Base-by-base conservation (phyloP, 208 protist species). In the Leishmania tarentolae region DNA sequence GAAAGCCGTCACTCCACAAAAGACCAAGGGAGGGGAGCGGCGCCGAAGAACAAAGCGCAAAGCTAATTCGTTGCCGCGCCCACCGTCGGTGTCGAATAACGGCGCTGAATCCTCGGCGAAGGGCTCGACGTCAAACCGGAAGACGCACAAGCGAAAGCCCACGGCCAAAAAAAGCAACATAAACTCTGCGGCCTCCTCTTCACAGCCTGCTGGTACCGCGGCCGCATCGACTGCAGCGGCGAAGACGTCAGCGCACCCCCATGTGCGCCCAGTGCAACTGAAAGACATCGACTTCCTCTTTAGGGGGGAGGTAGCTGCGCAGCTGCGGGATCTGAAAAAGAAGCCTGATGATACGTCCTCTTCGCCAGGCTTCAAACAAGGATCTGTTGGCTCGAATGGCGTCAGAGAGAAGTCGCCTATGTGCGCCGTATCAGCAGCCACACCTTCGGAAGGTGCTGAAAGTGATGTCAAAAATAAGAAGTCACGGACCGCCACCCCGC, bases 271-370 rank as follows among this genome's bases (percentile, higher is more conserved):
- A 35, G 72, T 86, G 68, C 42, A 46, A 56, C 69, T 86, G 56
- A 52, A 70, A 17, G 40, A 79, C 73, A 81, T 95, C 28, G 91
- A 95, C 82, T 92, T 87, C 52, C 74, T 75, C 47, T 95, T 92
- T 75, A 57, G 82, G 11, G 57, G 84, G 52, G 78, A 82, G 63
- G 86, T 93, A 0, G 73, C 81, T 11, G 75, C 47, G 79, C 82
- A 78, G 52, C 76, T 95, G 59, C 73, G 52, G 11, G 13, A 42
- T 15, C 57, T 90, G 59, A 71, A 80, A 77, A 68, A 4, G 46
- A 72, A 28, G 69, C 2, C 57, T 3, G 6, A 24, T 4, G 19
- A 3, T 35, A 28, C 13, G 56, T 31, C 21, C 50, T 79, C 31
- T 24, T 8, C 72, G 7, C 13, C 11, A 4, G 35, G 50, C 8